These are phyloP conservation scores for Cochliopodium minus DNA, from an alignment of 208 protist species.

Conservation along the genomic window DNA sequence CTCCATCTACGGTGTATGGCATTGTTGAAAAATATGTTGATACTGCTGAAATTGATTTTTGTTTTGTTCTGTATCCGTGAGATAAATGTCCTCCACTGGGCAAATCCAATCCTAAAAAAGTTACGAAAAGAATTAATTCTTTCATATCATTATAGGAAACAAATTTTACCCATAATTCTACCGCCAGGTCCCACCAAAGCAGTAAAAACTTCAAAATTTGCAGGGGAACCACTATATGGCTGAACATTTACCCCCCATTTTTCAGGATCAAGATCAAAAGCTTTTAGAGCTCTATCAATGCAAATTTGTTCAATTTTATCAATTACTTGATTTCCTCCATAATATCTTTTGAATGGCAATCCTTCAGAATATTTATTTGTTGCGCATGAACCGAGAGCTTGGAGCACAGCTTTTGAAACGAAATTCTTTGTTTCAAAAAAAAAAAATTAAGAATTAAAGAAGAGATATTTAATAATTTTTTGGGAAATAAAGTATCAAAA, in stretches of 20 bases:
- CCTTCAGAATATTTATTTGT: constrained; percentile 99
- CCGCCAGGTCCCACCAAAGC: constrained; percentile 83
- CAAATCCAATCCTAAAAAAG: constrained; percentile 49
- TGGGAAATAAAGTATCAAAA: not conserved
- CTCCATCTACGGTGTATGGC: constrained; percentile 71
- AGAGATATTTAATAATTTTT: not conserved
- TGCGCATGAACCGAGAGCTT: constrained; percentile 82
- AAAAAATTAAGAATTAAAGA: not conserved
- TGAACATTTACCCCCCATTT: constrained; percentile 98
- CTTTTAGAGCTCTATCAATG: constrained; percentile 65
- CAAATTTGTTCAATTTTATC: constrained; percentile 83
- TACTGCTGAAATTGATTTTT: constrained; percentile 82
- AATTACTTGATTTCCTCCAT: constrained; percentile 93
- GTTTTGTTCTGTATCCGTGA: constrained; percentile 89
- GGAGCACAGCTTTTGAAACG: constrained; percentile 83
- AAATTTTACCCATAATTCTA: constrained; percentile 90
- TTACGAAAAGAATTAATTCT: not conserved
- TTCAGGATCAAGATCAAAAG: constrained; percentile 67
- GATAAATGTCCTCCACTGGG: constrained; percentile 74
- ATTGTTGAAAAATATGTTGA: constrained; percentile 93
- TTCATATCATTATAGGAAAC: constrained; percentile 26
- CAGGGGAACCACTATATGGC: constrained; percentile 88
- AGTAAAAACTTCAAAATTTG: constrained; percentile 93
- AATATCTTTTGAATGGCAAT: constrained; percentile 78
- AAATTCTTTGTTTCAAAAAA: constrained; percentile 73